A percentile compares a stretch with the other conserved stretches of the same genome.
phyloP scores from a whole-genome alignment of 2,329 filamentous ascomycete species.

The Periconia macrospinosa region DNA sequence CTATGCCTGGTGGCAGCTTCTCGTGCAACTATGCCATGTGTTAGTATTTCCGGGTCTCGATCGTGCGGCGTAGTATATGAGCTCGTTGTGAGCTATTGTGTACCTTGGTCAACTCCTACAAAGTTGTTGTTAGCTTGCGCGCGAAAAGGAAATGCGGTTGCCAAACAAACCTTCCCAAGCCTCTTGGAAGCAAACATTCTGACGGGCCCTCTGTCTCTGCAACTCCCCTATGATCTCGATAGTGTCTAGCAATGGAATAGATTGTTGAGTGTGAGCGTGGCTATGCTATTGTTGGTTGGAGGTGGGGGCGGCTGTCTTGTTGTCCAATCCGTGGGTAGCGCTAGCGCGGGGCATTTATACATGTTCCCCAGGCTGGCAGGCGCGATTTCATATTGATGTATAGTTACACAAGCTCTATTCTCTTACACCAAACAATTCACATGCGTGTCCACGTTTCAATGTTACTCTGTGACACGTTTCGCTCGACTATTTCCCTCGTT shows the following conservation, averaged over 20 bases:
- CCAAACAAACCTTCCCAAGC: constrained; percentile 48
- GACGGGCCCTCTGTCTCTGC: neutral
- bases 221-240: neutral
- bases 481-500: neutral
- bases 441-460: neutral
- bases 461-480: neutral
- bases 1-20: constrained; percentile 68
- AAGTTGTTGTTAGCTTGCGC: constrained; percentile 21
- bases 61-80: constrained; percentile 44
- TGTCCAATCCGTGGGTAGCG: too few relatives aligned
- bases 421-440: neutral
- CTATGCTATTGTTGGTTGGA: neutral
- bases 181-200: constrained; percentile 56
- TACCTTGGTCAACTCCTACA: constrained; percentile 60
- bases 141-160: neutral
- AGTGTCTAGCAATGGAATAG: neutral
- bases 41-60: neutral
- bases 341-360: neutral
- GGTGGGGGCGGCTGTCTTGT: neutral
- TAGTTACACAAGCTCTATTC: neutral
- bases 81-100: neutral
- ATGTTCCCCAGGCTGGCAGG: neutral
- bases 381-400: neutral
- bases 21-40: constrained; percentile 56
- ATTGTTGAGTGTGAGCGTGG: neutral